Conservation (phyloP, 2,329 filamentous ascomycete species). For the Xylariaceae sp. region DNA sequence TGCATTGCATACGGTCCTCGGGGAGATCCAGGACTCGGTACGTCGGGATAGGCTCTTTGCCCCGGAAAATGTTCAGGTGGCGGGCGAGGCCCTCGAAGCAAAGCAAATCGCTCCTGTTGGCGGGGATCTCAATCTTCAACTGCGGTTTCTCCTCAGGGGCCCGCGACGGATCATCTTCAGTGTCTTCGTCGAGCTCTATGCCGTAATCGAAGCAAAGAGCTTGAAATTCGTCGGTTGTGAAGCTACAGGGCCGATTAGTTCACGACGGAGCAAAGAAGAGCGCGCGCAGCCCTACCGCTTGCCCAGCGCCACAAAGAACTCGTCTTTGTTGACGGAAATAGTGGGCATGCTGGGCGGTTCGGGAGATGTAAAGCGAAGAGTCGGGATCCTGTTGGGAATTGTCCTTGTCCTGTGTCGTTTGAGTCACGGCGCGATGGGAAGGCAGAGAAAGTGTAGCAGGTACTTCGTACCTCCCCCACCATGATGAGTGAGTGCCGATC, state of each 20-base stretch:
- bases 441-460: neutral
- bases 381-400: neutral
- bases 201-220: constrained; percentile 98
- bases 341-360: constrained; percentile 70
- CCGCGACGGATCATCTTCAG: constrained; percentile 60
- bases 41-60: constrained; percentile 69
- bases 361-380: constrained; percentile 2
- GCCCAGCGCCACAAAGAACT: constrained; percentile 88
- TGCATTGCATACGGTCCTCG: constrained; percentile 69
- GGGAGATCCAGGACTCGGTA: constrained; percentile 71
- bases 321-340: constrained; percentile 93
- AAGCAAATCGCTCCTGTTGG: constrained; percentile 21
- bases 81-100: constrained; percentile 23
- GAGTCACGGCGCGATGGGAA: constrained; percentile 12
- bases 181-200: constrained; percentile 97
- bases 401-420: constrained; percentile 5
- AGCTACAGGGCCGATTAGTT: constrained; percentile 46
- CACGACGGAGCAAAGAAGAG: constrained; percentile 19
- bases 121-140: constrained; percentile 22
- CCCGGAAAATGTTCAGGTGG: constrained; percentile 53
- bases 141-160: constrained; percentile 19
- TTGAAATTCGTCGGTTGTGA: constrained; percentile 92
- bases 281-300: constrained; percentile 57
- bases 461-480: constrained; percentile 15
- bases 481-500: neutral